These are phyloP conservation scores for Penicillium turbatum DNA, from an alignment of 495 filamentous ascomycete species.

Conservation along the genomic window DNA sequence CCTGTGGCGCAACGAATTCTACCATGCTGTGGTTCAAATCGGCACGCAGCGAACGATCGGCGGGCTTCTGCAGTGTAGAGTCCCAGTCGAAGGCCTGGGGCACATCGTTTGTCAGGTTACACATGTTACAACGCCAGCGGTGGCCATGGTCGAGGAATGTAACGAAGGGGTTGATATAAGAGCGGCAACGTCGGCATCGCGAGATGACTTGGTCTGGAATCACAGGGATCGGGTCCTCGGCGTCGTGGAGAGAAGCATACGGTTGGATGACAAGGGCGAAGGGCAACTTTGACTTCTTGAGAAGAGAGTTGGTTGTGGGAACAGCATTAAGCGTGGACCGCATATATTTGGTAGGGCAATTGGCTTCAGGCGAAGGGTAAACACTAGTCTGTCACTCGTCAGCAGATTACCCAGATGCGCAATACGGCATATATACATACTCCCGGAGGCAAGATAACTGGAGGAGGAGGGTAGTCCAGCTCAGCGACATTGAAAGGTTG, in stretches of 20 bases:
- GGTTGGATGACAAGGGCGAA: slow-evolving; percentile 96
- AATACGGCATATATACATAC: slow-evolving; percentile 50
- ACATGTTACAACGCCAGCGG: slow-evolving; percentile 99
- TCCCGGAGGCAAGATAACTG: slow-evolving; percentile 85
- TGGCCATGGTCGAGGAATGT: slow-evolving; percentile 96
- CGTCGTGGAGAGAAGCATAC: slow-evolving; percentile 86
- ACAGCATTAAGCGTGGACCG: slow-evolving; percentile 92
- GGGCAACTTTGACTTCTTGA: slow-evolving; percentile 94
- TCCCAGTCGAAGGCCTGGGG: slow-evolving; percentile 99
- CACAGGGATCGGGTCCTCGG: slow-evolving; percentile 84
- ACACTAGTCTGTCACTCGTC: slow-evolving; percentile 67
- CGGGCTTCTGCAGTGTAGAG: slow-evolving; percentile 76
- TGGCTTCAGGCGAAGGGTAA: slow-evolving; percentile 85
- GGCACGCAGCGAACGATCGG: slow-evolving; percentile 82
- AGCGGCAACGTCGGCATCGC: slow-evolving; percentile 87
- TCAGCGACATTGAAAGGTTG: slow-evolving; percentile 93
- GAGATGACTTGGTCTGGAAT: slow-evolving; percentile 97
- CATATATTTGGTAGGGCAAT: slow-evolving; percentile 91
- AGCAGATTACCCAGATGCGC: slow-evolving; percentile 19
- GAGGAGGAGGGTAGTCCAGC: slow-evolving; percentile 85
- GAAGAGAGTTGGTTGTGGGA: slow-evolving; percentile 81
- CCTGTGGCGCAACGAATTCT: slow-evolving; percentile 95
- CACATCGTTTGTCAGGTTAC: slow-evolving; percentile 96
- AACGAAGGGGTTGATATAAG: slow-evolving; percentile 97
- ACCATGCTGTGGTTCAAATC: slow-evolving; percentile 94